Percentiles rank a stretch among this genome's conserved stretches.
phyloP scores from a whole-genome alignment of 1,284 basidiomycete genomes.

The Omphalotus olearius region DNA sequence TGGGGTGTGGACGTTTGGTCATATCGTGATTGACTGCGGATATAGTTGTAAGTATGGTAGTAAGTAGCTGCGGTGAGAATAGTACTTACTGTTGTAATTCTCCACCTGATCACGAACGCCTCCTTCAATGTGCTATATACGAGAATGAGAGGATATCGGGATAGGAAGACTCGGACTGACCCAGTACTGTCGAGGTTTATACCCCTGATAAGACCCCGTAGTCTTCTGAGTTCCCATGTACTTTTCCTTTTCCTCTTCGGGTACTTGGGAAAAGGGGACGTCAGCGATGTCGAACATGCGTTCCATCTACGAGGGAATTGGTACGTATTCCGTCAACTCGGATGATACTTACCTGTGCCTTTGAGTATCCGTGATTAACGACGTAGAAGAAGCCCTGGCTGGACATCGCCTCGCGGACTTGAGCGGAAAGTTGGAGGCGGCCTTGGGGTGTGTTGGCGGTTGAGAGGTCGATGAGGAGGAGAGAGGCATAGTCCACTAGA shows the following conservation, averaged over 20 bases:
- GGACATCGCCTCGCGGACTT: slow-evolving; percentile 54
- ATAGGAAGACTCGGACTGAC: slow-evolving; percentile 29
- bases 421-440: slow-evolving; percentile 38
- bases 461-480: slow-evolving; percentile 61
- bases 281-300: slow-evolving; percentile 63
- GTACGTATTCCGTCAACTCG: no score
- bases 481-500: slow-evolving; percentile 46
- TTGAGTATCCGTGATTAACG: slow-evolving; percentile 52
- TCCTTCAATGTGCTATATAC: slow-evolving; percentile 44
- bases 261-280: slow-evolving; percentile 49
- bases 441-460: slow-evolving; percentile 44
- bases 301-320: slow-evolving; percentile 34
- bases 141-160: not conserved
- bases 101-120: slow-evolving; percentile 59
- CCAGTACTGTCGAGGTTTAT: slow-evolving; percentile 54
- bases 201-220: slow-evolving; percentile 54
- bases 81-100: slow-evolving; percentile 46
- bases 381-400: slow-evolving; percentile 63
- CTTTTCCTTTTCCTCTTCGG: slow-evolving; percentile 50
- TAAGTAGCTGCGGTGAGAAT: not conserved
- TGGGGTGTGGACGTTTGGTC: slow-evolving; percentile 40
- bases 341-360: slow-evolving; percentile 33
- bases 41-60: no score
- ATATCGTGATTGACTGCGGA: slow-evolving; percentile 44
- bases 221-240: slow-evolving; percentile 47